Base-by-base conservation (phyloP, 345 rosid species). In the Salix suchowensis region DNA sequence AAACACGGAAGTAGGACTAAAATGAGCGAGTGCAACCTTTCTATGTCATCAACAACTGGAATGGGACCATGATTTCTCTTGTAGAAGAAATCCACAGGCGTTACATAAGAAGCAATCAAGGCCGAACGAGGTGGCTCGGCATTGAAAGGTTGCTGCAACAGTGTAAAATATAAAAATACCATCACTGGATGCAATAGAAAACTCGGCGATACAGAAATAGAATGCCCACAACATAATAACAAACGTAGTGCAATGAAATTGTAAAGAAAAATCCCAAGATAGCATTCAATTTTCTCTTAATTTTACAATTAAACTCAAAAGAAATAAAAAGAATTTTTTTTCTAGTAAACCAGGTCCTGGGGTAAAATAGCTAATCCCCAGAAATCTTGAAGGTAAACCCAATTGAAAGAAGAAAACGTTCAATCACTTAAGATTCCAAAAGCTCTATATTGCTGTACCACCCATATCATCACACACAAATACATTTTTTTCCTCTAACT, bases 21-120 rank as follows among this genome's bases (percentile, higher is more conserved):
- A 72, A 36, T 44, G 37, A 73, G 74, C 4, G 68, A 23, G 30
- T 67, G 37, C 61, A 73, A 90, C 97, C 92, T 91, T 36, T 86
- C 85, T 15, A 90, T 77, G 79, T 93, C 91, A 77, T 90, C 93
- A 67, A 91, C 91, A 1, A 91, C 65, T 3, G 99, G 99, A n/a
- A 95, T 90, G 1, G 97, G 98, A 14, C 98, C 98, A 81, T 93
- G 98, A 78, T 91, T 95, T 75, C 99, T 85, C 90, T 93, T 95
- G 86, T 91, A 95, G 86, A 95, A 95, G 72, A 95, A 80, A 78
- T 90, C 90, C 52, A 95, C 91, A 1, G 98, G 97, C 10, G 98
- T 93, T 73, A 91, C 85, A 74, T 91, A 93, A 74, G 96, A 89
- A n/a, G 76, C 66, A 83, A 81, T 77, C 81, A 96, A 82, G 46